Base-by-base conservation (phyloP, 2,329 filamentous ascomycete genomes). In the Colletotrichum sp. region DNA sequence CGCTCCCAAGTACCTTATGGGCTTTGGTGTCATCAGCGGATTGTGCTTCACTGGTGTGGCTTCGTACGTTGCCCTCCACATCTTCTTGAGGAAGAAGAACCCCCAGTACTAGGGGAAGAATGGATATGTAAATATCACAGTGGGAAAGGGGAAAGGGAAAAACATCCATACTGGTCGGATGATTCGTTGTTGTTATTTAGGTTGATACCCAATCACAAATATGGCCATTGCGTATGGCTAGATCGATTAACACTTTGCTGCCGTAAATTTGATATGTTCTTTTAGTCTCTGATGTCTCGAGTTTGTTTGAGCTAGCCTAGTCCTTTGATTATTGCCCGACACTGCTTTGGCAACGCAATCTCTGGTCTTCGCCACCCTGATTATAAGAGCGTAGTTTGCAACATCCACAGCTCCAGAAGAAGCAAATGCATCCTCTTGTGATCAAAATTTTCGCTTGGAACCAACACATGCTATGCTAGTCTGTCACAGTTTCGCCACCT, bases 1-100 rank as follows among this genome's bases (percentile, higher is more conserved):
- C 68, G 80, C 80, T 24, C 88, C 88, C 0, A 87, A 89, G 76
- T 88, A 88, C 74, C 77, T 87, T 4, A 84, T 83, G 79, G 86
- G 80, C 64, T 88, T 84, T 77, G 70, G 70, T 8, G 66, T 69
- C 11, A 64, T 72, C 11, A 72, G 70, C 7, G 70, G 65, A 7
- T 76, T 9, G 77, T 81, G 70, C 47, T 69, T 72, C 21, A 72
- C 70, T 6, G 70, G 70, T 13, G 65, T 69, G n/a, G 70, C 34
- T 31, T 69, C 70, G 8, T 72, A 72, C 31, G 16, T 72, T 38
- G 33, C 65, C 18, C 70, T 72, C 8, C 65, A 72, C 36, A 18
- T 69, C 8, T 59, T 72, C 21, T 57, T 72, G 21, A 58, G 66
- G 13, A 72, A 36, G 65, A 58, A 59, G 21, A 72, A 36, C 57